Conservation (phyloP, 2,329 filamentous ascomycete species). For the Monosporascus sp. region DNA sequence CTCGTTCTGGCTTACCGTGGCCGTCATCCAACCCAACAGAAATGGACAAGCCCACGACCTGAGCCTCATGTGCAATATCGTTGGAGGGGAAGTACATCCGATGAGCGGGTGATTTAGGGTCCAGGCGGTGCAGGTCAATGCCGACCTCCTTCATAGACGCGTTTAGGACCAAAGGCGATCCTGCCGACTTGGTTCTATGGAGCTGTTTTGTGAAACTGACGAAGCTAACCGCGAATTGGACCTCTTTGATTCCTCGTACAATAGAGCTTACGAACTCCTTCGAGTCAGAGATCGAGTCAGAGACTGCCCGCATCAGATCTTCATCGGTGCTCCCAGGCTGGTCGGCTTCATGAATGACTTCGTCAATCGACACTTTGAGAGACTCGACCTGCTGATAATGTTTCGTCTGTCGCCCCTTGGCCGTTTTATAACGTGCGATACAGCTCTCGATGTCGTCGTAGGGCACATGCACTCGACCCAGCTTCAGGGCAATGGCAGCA, state of each 20-base stretch:
- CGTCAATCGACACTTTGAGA: conserved; percentile 61
- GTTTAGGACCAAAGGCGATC: conserved; percentile 73
- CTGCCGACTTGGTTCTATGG: conserved; percentile 58
- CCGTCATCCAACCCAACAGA: conserved; percentile 89
- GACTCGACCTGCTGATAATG: conserved; percentile 35
- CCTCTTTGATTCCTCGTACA: conserved; percentile 86
- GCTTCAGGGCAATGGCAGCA: conserved; percentile 82
- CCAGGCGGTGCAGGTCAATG: conserved; percentile 84
- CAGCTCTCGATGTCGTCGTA: conserved; percentile 77
- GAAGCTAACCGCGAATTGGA: conserved; percentile 91
- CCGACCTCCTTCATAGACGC: conserved; percentile 95
- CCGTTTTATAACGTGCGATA: conserved; percentile 48
- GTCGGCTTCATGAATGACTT: conserved; percentile 70
- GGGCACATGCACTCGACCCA: conserved; percentile 84
- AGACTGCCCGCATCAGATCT: conserved; percentile 73
- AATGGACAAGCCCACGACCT: conserved; percentile 87
- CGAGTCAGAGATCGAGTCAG: conserved; percentile 90
- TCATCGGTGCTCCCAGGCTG: conserved; percentile 61
- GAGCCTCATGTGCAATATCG: conserved; percentile 90
- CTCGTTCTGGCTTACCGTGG: conserved; percentile 75
- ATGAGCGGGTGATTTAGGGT: conserved; percentile 89
- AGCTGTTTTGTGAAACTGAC: conserved; percentile 81
- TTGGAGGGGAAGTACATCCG: conserved; percentile 96
- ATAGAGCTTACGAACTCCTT: conserved; percentile 90
- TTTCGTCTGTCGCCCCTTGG: conserved; percentile 31